Base-by-base conservation (phyloP, 2,329 filamentous ascomycete species). In the Ophiostoma quercus region DNA sequence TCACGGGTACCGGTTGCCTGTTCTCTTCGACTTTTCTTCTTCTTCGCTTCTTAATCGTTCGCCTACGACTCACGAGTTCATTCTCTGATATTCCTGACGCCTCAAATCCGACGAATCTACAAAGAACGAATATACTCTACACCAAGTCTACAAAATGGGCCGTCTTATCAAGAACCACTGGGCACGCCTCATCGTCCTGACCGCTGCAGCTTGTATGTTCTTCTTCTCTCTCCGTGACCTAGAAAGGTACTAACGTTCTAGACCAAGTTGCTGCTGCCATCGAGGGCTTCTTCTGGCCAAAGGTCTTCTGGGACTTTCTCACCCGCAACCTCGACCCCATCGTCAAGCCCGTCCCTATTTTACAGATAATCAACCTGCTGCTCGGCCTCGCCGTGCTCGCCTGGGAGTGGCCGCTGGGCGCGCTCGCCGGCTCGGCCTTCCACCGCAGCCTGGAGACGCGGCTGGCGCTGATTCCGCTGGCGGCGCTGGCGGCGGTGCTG, bases 131-230 rank as follows among this genome's bases (percentile, higher is more conserved):
- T 37, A 37, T 16, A 62, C 6, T 57, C 37, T 25, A 6, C 22
- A 37, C 34, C n/a, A 62, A 29, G 34, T 22, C 65, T 67, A 67
- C 79, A 82, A 74, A 73, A 99, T 99, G 95, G 95, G 95, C 80
- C 95, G 90, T 82, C 89, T 99, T 78, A 98, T 99, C 84, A 99
- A 99, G 86, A 98, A 98, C 84, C 95, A 99, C 84, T 97, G 92
- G 92, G 95, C 93, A 75, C 90, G 95, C 72, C 89, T 99, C 77
- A 95, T 99, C 77, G 86, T 96, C 80, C 84, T 99, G 78, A 92
- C 92, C 37, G 92, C 95, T 51, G 90, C 92, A 74, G 80, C 83
- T 70, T 94, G 91, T 93, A 87, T 72, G 83, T 82, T 37, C 16
- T 57, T 43, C 1, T 32, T 37, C 12, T 29, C 32, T 41, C 32